Percentiles rank a stretch among this genome's conserved stretches.
These are phyloP conservation scores for Plasmopara viticola DNA, from an alignment of 352 stramenopile genomes.

Conservation along the genomic window DNA sequence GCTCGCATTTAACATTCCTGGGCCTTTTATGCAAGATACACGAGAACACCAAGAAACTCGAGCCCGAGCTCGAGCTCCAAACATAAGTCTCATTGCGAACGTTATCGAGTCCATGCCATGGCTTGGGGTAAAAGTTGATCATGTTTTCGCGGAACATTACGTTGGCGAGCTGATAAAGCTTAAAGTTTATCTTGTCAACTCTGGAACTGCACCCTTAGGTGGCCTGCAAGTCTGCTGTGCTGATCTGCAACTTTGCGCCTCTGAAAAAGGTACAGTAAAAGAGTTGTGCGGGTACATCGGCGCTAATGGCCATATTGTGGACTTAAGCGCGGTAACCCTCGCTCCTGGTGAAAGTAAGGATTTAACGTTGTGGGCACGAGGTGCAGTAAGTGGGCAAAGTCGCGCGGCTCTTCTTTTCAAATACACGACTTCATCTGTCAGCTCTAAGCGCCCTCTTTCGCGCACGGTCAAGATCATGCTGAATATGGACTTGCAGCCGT, in stretches of 20 bases:
- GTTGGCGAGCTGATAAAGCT: conserved; percentile 60
- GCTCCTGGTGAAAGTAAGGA: conserved; percentile 42
- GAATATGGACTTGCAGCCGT: conserved; percentile 52
- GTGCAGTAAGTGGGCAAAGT: conserved; percentile 31
- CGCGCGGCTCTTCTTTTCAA: conserved; percentile 59
- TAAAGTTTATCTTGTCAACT: conserved; percentile 50
- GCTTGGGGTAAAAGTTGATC: conserved; percentile 65
- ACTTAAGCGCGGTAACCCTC: conserved; percentile 46
- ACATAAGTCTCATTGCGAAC: conserved; percentile 68
- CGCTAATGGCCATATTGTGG: conserved; percentile 53
- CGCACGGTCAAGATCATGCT: conserved; percentile 53
- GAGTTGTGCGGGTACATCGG: conserved; percentile 51
- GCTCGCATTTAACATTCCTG: conserved; percentile 76
- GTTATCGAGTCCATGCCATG: conserved; percentile 73
- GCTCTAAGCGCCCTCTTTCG: conserved; percentile 9
- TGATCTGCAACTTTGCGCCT: conserved; percentile 52
- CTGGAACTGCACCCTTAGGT: conserved; percentile 40
- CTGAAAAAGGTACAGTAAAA: conserved; percentile 16
- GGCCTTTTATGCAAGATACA: conserved; percentile 75
- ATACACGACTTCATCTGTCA: conserved; percentile 31
- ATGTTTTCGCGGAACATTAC: conserved; percentile 34
- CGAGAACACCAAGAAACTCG: conserved; percentile 61
- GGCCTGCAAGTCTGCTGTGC: conserved; percentile 61
- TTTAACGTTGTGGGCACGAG: conserved; percentile 50
- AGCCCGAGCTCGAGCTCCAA: conserved; percentile 64